phyloP scores from a whole-genome alignment of 495 filamentous ascomycete species.

The Xylaria venustula region DNA sequence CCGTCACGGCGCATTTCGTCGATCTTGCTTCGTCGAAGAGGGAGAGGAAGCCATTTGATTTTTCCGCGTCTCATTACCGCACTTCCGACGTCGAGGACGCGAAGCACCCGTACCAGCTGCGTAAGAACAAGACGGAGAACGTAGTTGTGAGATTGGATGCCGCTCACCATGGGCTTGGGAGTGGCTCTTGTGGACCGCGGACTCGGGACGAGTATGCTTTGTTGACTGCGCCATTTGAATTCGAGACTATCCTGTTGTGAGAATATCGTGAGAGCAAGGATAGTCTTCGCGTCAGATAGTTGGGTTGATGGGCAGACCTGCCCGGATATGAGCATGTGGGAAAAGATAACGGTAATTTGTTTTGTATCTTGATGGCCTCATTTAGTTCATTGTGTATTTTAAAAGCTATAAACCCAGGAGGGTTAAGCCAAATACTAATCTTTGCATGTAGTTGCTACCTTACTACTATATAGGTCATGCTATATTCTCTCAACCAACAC shows the following conservation, averaged over 20 bases:
- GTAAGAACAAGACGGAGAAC: constrained; percentile 42
- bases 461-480: no score
- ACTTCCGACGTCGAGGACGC: constrained; percentile 50
- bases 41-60: constrained; percentile 48
- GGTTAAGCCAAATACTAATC: no score
- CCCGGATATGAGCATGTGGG: no score
- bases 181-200: constrained; percentile 59
- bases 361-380: no score
- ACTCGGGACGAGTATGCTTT: constrained; percentile 54
- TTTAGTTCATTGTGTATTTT: no score
- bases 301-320: no score
- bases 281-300: no score
- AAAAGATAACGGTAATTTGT: no score
- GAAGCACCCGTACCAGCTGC: constrained; percentile 59
- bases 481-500: no score
- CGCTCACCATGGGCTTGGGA: constrained; percentile 55
- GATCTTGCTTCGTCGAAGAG: constrained; percentile 21
- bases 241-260: constrained; percentile 23
- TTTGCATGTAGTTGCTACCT: no score
- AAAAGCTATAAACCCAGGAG: no score
- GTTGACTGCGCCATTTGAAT: constrained; percentile 24
- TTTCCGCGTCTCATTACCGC: constrained; percentile 50
- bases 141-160: constrained; percentile 59
- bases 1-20: constrained; percentile 32
- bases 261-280: no score